Base-by-base conservation (phyloP, 139 green algal genomes). In the Trebouxia sp. region DNA sequence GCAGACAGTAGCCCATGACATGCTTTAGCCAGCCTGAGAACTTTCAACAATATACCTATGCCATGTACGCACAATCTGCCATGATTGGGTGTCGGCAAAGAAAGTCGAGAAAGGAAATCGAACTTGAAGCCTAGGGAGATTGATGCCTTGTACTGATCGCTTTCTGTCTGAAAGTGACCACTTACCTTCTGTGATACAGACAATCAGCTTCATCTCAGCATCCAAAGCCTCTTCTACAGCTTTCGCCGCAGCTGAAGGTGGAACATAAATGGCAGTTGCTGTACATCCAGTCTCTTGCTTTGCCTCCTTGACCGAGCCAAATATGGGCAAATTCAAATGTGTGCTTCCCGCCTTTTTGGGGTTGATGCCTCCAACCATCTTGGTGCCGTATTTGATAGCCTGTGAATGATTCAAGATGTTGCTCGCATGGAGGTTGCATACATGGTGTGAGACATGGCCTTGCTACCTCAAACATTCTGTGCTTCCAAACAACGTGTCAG, bases 281-380 rank as follows among this genome's bases (percentile, higher is more conserved):
- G 93, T 93, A 85, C 85, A 91, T 53, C 67, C 67, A 35, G 72
- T 79, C 42, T 79, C 72, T 45, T 58, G 35, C 28, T 79, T 79
- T 17, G 72, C 72, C 9, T 83, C 82, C 28, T 82, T 72, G 17
- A 87, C 84, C 0, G 81, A 92, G 76, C 96, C 95, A 83, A 99
- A 99, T 32, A 99, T 92, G 7, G 97, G 97, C 17, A 99, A 85
- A 24, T 94, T 95, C n/a, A 99, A 83, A 88, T 99, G 97, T 0
- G 84, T 95, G 48, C 86, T 92, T 72, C 97, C 97, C 14, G 93
- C 97, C 88, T 99, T 99, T 78, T 96, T 97, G 26, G 97, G 97
- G 26, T 90, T 98, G 17, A 99, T 97, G 11, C 97, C 97, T 11
- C 95, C 96, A 26, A 99, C 97, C 92, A 99, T 98, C 32, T 98